These are phyloP conservation scores for Neoscytalidium dimidiatum DNA, from an alignment of 2,329 filamentous ascomycete species.

Conservation along the genomic window DNA sequence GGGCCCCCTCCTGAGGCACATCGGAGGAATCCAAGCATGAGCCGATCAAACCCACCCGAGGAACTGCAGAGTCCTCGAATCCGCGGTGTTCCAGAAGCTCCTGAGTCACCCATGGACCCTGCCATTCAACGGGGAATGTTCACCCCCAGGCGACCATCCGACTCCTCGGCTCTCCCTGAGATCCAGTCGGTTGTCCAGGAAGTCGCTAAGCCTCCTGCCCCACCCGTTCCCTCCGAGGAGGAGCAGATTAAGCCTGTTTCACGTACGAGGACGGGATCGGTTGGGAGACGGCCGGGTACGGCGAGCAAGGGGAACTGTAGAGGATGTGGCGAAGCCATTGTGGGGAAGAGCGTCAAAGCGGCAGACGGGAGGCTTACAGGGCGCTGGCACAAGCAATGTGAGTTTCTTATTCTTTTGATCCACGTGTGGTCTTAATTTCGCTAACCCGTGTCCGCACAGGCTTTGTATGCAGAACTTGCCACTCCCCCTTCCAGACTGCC, in stretches of 20 bases:
- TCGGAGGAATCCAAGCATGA: conserved; percentile 26
- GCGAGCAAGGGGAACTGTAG: conserved; percentile 72
- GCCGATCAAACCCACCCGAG: not conserved
- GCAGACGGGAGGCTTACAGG: conserved; percentile 90
- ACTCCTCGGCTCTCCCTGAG: conserved; percentile 14
- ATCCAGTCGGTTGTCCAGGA: conserved; percentile 10
- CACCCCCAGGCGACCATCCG: conserved; percentile 24
- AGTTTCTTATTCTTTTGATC: conserved; percentile 11
- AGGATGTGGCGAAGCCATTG: conserved; percentile 75
- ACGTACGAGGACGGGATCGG: conserved; percentile 20
- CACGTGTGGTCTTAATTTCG: not conserved
- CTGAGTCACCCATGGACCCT: conserved; percentile 43
- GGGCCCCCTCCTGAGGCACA: conserved; percentile 24
- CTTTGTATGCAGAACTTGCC: conserved; percentile 87
- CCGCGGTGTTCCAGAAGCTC: conserved; percentile 26
- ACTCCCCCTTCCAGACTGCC: conserved; percentile 76
- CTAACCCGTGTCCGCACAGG: conserved; percentile 23
- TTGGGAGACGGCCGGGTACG: conserved; percentile 28
- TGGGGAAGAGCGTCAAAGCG: conserved; percentile 90
- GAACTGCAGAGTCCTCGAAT: conserved; percentile 22
- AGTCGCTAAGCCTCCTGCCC: conserved; percentile 10
- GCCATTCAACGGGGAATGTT: conserved; percentile 39
- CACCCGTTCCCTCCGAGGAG: conserved; percentile 17
- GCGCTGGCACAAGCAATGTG: conserved; percentile 87
- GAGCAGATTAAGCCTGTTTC: conserved; percentile 23